Evolutionary conservation across 257 asterid species (phyloP).

Genomic region (Lithospermum erythrorhizon): DNA sequence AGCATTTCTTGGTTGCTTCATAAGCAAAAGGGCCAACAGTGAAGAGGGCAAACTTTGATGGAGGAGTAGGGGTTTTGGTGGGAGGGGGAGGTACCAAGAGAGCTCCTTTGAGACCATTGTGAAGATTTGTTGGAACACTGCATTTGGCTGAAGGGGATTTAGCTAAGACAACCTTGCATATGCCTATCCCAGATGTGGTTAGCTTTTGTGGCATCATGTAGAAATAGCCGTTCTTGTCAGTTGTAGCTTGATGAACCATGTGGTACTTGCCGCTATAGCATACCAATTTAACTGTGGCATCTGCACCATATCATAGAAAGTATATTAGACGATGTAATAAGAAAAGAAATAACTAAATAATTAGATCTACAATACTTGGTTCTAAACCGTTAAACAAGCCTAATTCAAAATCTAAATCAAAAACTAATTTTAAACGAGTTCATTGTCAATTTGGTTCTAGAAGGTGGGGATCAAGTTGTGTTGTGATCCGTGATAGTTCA

Average conservation of each 20-base stretch:
- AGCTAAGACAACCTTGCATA: slow-evolving; percentile 25
- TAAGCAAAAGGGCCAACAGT: slow-evolving; percentile 41
- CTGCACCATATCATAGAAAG: slow-evolving; percentile 14
- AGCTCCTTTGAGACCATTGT: slow-evolving; percentile 27
- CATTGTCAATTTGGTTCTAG: too few species aligned
- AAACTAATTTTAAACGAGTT: too few species aligned
- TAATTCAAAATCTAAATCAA: too few species aligned
- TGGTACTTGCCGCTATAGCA: slow-evolving; percentile 29
- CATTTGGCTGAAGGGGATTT: slow-evolving; percentile 23
- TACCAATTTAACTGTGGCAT: slow-evolving; percentile 46
- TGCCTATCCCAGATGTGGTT: slow-evolving; percentile 14
- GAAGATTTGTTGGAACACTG: slow-evolving; percentile 24
- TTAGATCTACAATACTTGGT: too few species aligned
- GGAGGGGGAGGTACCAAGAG: slow-evolving; percentile 11
- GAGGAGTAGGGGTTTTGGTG: slow-evolving; percentile 11
- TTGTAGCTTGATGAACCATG: slow-evolving; percentile 11
- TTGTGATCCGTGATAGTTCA: too few species aligned
- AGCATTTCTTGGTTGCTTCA: slow-evolving; percentile 21
- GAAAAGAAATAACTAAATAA: too few species aligned
- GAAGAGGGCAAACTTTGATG: slow-evolving; percentile 11
- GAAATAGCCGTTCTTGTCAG: slow-evolving; percentile 37
- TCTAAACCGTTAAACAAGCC: too few species aligned
- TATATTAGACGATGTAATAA: background rate
- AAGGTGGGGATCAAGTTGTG: too few species aligned
- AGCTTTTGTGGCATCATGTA: slow-evolving; percentile 16